These are phyloP conservation scores for Dactylellina parvicollis DNA, from an alignment of 2,329 filamentous ascomycete species.

Conservation along the genomic window DNA sequence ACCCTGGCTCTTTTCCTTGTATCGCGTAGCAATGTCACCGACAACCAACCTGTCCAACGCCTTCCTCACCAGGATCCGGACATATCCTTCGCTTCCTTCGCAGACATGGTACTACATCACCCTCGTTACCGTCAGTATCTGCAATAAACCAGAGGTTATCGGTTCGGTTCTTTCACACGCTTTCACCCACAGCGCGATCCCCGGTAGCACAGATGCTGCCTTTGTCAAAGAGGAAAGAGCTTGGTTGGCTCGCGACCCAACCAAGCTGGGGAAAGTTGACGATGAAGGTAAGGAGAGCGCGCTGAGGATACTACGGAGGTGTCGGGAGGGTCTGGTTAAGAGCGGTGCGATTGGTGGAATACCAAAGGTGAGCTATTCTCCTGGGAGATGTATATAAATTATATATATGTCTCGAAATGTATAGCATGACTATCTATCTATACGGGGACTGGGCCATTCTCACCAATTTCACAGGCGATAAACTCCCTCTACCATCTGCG, in stretches of 20 bases:
- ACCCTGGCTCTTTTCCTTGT: neutral
- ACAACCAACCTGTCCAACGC: conserved; percentile 59
- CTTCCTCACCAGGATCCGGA: conserved; percentile 63
- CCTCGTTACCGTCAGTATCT: conserved; percentile 63
- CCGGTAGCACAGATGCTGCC: conserved; percentile 60
- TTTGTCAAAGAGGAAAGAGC: conserved; percentile 55
- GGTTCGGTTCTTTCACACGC: conserved; percentile 63
- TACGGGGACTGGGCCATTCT: no score
- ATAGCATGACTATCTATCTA: no score
- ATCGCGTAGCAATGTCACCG: conserved; percentile 24
- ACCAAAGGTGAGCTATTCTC: conserved; percentile 64
- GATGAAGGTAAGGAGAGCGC: conserved; percentile 54
- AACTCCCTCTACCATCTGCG: conserved; percentile 59
- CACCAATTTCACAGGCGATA: conserved; percentile 62
- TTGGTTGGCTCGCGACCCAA: conserved; percentile 33
- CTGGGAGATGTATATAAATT: no score
- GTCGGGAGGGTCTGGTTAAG: conserved; percentile 67
- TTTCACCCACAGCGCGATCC: conserved; percentile 60
- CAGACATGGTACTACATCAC: conserved; percentile 66
- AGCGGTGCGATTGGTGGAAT: conserved; percentile 65
- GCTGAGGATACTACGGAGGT: conserved; percentile 63
- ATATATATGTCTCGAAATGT: no score
- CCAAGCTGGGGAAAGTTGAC: conserved; percentile 27
- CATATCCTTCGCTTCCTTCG: conserved; percentile 62
- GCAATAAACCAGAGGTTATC: conserved; percentile 67